Conservation (phyloP, 139 green algal species). For the Pedinophyceae sp. region DNA sequence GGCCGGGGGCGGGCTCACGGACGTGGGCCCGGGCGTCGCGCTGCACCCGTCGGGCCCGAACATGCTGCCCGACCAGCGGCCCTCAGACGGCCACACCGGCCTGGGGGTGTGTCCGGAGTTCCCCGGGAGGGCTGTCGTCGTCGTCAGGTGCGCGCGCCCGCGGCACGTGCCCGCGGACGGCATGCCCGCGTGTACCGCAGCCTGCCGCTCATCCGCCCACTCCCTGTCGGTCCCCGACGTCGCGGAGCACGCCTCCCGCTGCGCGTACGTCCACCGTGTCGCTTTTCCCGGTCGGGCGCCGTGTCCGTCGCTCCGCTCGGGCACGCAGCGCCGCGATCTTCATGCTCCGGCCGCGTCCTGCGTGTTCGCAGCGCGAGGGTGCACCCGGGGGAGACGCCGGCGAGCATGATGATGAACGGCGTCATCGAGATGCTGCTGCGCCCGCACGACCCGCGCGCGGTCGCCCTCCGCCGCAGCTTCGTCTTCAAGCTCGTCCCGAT, state of each 20-base stretch:
- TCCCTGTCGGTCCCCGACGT: too few species aligned
- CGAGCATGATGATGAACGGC: conserved; percentile 40
- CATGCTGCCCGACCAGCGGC: not conserved
- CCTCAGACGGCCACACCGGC: not conserved
- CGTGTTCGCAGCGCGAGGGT: conserved; percentile 39
- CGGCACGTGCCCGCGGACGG: not conserved
- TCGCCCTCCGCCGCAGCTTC: conserved; percentile 22
- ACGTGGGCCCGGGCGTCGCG: not conserved
- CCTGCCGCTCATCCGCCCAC: too few species aligned
- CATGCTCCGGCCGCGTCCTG: conserved; percentile 20
- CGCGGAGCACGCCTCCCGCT: too few species aligned
- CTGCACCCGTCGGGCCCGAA: not conserved
- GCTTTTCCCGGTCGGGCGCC: too few species aligned
- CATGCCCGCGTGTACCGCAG: too few species aligned
- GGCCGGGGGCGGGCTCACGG: not conserved
- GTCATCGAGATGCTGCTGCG: conserved; percentile 38
- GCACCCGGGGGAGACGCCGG: conserved; percentile 49
- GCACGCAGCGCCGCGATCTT: too few species aligned
- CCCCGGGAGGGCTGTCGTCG: not conserved
- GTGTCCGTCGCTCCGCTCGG: too few species aligned
- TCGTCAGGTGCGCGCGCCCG: not conserved
- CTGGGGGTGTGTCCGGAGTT: not conserved
- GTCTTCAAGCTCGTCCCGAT: conserved; percentile 50
- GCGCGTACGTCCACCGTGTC: too few species aligned
- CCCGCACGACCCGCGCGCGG: conserved; percentile 20